Conservation (phyloP, 2,329 filamentous ascomycete genomes). For the Seiridium cupressi region DNA sequence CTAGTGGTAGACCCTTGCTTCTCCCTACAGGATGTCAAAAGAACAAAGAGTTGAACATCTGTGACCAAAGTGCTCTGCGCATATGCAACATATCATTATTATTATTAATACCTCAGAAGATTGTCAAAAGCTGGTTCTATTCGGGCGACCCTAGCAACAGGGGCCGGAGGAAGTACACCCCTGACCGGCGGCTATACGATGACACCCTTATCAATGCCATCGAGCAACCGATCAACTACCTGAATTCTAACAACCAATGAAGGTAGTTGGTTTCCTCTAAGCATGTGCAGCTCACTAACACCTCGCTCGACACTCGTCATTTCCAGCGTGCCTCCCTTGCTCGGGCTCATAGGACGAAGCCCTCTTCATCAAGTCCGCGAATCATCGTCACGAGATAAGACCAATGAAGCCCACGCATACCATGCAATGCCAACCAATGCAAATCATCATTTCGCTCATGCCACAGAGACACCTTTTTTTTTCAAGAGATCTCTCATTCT, state of each 20-base stretch:
- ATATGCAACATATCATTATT: neutral
- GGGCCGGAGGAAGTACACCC: neutral
- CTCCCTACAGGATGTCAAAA: too few relatives aligned
- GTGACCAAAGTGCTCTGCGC: too few relatives aligned
- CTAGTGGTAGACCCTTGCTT: too few relatives aligned
- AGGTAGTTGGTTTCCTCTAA: neutral
- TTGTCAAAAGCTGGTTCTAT: neutral
- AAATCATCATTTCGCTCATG: slow-evolving; percentile 5
- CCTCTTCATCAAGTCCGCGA: neutral
- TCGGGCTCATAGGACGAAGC: neutral
- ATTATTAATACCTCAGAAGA: neutral
- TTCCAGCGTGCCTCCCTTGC: neutral
- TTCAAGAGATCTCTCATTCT: neutral
- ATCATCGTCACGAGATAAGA: neutral
- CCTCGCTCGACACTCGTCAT: slow-evolving; percentile 2
- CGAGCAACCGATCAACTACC: neutral
- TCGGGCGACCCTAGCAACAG: neutral
- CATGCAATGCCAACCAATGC: slow-evolving; percentile 6
- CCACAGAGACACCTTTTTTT: neutral
- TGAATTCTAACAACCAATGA: neutral
- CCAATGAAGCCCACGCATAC: neutral
- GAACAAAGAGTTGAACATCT: too few relatives aligned
- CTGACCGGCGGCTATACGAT: too few relatives aligned
- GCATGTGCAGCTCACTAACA: slow-evolving; percentile 1
- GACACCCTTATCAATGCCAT: neutral